Evolutionary conservation across 495 filamentous ascomycete genomes (phyloP).

Genomic region (Cercophora samala): DNA sequence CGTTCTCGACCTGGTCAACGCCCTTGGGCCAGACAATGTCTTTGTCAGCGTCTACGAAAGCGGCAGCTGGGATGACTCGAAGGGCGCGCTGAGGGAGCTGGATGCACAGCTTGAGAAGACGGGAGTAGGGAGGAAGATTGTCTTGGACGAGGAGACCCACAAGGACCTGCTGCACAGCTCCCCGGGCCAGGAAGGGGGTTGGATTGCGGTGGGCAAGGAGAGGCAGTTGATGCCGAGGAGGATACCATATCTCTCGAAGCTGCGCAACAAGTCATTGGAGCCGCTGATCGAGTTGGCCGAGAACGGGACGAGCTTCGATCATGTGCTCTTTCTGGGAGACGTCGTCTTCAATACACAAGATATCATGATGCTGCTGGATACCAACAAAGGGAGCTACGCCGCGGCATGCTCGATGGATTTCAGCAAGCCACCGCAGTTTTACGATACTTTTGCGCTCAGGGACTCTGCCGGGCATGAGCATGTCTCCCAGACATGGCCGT

Average conservation of each 20-base stretch:
- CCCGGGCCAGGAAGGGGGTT: constrained; percentile 45
- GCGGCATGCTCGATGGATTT: constrained; percentile 84
- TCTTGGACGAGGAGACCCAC: constrained; percentile 54
- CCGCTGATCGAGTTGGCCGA: constrained; percentile 49
- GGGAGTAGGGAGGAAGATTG: constrained; percentile 54
- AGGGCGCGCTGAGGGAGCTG: constrained; percentile 59
- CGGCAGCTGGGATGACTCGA: constrained; percentile 69
- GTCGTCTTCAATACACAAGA: constrained; percentile 69
- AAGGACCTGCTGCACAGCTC: constrained; percentile 52
- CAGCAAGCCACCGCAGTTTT: constrained; percentile 61
- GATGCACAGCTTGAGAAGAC: constrained; percentile 51
- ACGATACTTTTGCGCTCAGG: constrained; percentile 83
- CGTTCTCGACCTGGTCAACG: constrained; percentile 52
- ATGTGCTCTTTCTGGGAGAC: constrained; percentile 71
- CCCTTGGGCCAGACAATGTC: constrained; percentile 62
- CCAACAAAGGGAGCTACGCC: constrained; percentile 68
- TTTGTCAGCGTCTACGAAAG: constrained; percentile 69
- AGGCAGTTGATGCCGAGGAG: constrained; percentile 50
- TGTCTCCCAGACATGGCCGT: constrained; percentile 69
- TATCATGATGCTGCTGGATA: constrained; percentile 65
- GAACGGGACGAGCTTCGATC: constrained; percentile 58
- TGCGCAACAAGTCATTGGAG: constrained; percentile 58
- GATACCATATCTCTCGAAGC: constrained; percentile 63
- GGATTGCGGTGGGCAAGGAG: constrained; percentile 51
- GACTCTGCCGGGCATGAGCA: constrained; percentile 62